phyloP scores from a whole-genome alignment of 2,329 filamentous ascomycete genomes.

The Diaporthe velutina region DNA sequence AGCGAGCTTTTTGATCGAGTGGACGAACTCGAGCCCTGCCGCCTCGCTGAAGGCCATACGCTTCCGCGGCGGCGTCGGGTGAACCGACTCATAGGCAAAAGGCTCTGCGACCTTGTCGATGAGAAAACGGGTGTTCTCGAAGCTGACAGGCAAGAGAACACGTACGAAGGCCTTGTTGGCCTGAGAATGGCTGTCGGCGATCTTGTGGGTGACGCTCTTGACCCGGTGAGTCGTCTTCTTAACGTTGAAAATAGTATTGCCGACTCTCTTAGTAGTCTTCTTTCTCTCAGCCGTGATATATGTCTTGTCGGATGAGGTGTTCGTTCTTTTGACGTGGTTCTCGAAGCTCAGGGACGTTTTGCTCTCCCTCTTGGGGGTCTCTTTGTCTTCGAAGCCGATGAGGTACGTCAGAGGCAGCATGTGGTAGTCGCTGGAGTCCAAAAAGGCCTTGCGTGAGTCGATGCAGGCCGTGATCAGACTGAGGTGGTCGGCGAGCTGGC shows the following conservation, averaged over 20 bases:
- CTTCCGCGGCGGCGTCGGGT: not conserved
- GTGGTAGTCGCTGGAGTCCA: not conserved
- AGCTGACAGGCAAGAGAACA: not conserved
- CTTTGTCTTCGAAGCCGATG: not conserved
- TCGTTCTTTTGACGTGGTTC: not conserved
- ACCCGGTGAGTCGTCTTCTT: not conserved
- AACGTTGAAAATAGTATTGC: not conserved
- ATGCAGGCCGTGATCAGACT: not conserved
- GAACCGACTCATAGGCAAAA: not conserved
- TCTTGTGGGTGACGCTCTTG: not conserved
- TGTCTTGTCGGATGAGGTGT: accelerated
- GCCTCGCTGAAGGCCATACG: not conserved
- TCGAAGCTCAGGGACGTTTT: not conserved
- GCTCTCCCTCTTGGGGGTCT: not conserved
- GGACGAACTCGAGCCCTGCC: not conserved
- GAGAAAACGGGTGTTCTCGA: not conserved
- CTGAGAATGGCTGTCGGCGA: not conserved
- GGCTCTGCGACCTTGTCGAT: not conserved
- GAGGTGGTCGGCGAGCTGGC: not conserved
- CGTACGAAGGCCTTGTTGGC: not conserved
- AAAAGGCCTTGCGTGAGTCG: not conserved
- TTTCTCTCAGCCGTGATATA: not conserved
- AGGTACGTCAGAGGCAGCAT: not conserved
- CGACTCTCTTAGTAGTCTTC: not conserved
- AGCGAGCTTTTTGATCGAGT: not conserved